Conservation (phyloP, 495 filamentous ascomycete genomes). For the Aspergillus nidulans region DNA sequence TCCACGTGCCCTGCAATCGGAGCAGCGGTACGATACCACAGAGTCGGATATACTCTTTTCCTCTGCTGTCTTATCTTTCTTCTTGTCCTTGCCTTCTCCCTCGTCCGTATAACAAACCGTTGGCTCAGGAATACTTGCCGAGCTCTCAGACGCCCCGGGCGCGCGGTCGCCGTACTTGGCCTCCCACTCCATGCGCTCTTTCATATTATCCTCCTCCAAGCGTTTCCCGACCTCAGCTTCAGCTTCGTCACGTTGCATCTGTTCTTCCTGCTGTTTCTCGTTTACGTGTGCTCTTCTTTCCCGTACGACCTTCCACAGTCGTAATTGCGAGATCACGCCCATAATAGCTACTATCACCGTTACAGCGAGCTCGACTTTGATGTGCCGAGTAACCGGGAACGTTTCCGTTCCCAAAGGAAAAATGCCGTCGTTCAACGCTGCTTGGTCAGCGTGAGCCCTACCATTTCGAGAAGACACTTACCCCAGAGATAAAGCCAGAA, state of each 20-base stretch:
- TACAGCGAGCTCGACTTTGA: slow-evolving; percentile 76
- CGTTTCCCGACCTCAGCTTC: slow-evolving; percentile 65
- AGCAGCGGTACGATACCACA: slow-evolving; percentile 19
- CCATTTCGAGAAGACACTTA: slow-evolving; percentile 28
- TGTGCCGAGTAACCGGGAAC: slow-evolving; percentile 83
- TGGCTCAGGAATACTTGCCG: slow-evolving; percentile 25
- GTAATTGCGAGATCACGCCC: slow-evolving; percentile 79
- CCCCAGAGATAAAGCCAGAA: slow-evolving; percentile 96
- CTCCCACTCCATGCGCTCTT: slow-evolving; percentile 77
- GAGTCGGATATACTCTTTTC: slow-evolving; percentile 29
- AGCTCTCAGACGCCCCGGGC: slow-evolving; percentile 18
- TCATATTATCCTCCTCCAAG: slow-evolving; percentile 61
- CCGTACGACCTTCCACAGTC: slow-evolving; percentile 83
- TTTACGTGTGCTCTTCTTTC: slow-evolving; percentile 62
- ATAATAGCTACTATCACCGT: slow-evolving; percentile 69
- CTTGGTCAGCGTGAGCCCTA: slow-evolving; percentile 9
- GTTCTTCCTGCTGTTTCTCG: slow-evolving; percentile 49
- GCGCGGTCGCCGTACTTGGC: slow-evolving; percentile 56
- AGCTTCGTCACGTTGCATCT: slow-evolving; percentile 57
- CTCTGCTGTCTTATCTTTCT: slow-evolving; percentile 36
- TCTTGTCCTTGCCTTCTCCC: slow-evolving; percentile 7
- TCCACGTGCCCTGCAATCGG: slow-evolving; percentile 24
- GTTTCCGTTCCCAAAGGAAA: slow-evolving; percentile 72
- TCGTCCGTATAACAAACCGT: slow-evolving; percentile 22
- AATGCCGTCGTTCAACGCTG: slow-evolving; percentile 68